A percentile compares a stretch with the other conserved stretches of the same genome.
phyloP scores from a whole-genome alignment of 306 rosid species.

The Canavalia ensiformis region DNA sequence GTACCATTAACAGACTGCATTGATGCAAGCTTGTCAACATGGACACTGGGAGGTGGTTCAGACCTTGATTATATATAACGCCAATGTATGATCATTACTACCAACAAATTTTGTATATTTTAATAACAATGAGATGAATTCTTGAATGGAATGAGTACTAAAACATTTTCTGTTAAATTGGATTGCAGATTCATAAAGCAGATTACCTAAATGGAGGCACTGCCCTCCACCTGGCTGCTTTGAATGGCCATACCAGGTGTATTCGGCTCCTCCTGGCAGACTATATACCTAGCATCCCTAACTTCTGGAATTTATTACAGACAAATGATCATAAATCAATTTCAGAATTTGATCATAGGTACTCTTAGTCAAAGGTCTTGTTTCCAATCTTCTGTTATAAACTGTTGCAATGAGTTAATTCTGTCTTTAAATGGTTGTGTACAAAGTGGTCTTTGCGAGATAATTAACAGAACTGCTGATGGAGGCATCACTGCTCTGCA shows the following conservation, averaged over 20 bases:
- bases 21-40: conserved; percentile 99
- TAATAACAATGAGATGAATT: conserved; percentile 4
- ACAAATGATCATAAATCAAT: conserved; percentile 56
- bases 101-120: conserved; percentile 32
- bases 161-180: conserved; percentile 35
- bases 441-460: conserved; percentile 69
- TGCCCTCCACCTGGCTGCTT: conserved; percentile 94
- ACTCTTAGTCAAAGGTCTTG: conserved; percentile 47
- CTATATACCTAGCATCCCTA: conserved; percentile 80
- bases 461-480: conserved; percentile 83
- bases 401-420: conserved; percentile 44
- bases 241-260: conserved; percentile 93
- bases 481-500: conserved; percentile 98
- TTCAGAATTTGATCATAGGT: conserved; percentile 76
- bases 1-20: conserved; percentile 81
- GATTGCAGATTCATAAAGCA: conserved; percentile 80
- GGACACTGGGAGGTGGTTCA: conserved; percentile 98
- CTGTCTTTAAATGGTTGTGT: conserved; percentile 44
- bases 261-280: conserved; percentile 83
- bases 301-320: conserved; percentile 68
- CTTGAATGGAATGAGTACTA: conserved; percentile 27
- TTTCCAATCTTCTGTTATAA: conserved; percentile 28
- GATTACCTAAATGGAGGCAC: conserved; percentile 97
- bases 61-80: conserved; percentile 74
- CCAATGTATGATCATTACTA: conserved; percentile 69